Evolutionary conservation across 2,329 filamentous ascomycete genomes (phyloP).

Genomic region (Colletotrichum gigasporum): DNA sequence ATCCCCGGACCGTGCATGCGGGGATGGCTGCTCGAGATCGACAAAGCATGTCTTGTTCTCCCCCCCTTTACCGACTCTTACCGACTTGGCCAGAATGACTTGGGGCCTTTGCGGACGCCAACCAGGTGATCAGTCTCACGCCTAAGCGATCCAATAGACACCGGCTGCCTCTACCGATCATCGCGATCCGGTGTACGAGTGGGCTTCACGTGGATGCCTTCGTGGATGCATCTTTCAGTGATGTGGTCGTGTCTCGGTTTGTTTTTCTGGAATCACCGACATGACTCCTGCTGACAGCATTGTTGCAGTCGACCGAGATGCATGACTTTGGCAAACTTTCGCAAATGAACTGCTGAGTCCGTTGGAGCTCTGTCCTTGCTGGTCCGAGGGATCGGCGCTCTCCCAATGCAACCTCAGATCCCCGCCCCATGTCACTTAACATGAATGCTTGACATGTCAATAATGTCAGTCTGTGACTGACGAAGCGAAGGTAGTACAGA

Average conservation of each 20-base stretch:
- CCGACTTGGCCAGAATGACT: slow-evolving; percentile 1
- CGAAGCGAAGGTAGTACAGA: neutral
- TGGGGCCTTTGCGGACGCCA: neutral
- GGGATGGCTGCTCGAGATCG: slow-evolving; percentile 12
- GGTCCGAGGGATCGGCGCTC: neutral
- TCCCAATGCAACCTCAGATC: slow-evolving; percentile 2
- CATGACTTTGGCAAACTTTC: slow-evolving; percentile 8
- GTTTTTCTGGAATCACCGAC: neutral
- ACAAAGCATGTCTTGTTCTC: slow-evolving; percentile 6
- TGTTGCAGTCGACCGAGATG: neutral
- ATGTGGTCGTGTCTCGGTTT: neutral
- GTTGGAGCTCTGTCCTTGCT: neutral
- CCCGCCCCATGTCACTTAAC: neutral
- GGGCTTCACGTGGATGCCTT: slow-evolving; percentile 8
- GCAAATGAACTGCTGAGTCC: slow-evolving; percentile 4
- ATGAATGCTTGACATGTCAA: neutral
- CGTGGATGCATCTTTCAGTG: too few species aligned
- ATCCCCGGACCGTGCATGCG: slow-evolving; percentile 24
- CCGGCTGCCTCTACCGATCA: neutral
- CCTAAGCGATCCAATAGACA: slow-evolving; percentile 17
- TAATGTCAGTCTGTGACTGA: neutral
- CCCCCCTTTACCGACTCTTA: too few species aligned
- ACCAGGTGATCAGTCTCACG: slow-evolving; percentile 3
- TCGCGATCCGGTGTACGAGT: neutral
- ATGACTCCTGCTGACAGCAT: neutral